phyloP scores from a whole-genome alignment of 768 basidiomycete species.

The Macrolepiota albuminosa region DNA sequence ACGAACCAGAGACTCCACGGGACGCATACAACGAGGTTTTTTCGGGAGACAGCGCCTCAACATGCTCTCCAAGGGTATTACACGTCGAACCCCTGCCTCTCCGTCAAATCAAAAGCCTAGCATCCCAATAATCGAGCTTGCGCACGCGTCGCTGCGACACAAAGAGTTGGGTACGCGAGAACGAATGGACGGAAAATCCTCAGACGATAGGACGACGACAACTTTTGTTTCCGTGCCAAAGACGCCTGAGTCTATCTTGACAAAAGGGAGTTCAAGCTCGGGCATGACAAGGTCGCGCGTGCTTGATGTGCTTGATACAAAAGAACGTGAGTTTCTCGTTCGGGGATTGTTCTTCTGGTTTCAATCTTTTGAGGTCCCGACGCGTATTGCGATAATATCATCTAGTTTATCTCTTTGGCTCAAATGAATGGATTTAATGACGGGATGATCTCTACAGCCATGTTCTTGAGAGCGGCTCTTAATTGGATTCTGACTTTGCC shows the following conservation, averaged over 20 bases:
- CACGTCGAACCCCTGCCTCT: not conserved
- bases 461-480: constrained; percentile 30
- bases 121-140: not conserved
- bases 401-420: not conserved
- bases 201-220: not conserved
- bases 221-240: constrained; percentile 17
- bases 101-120: not conserved
- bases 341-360: not conserved
- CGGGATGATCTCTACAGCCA: constrained; percentile 19
- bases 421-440: not conserved
- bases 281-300: constrained; percentile 29
- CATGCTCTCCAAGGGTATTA: constrained; percentile 39
- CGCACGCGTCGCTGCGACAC: not conserved
- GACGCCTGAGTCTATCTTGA: constrained; percentile 16
- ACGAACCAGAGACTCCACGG: constrained; percentile 49
- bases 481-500: constrained; percentile 38
- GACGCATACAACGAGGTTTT: constrained; percentile 52
- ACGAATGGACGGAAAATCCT: not conserved
- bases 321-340: constrained; percentile 34
- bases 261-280: constrained; percentile 7
- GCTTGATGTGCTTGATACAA: constrained; percentile 35
- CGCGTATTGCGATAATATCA: not conserved
- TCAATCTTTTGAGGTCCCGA: not conserved
- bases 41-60: constrained; percentile 60
- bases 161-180: not conserved